Base-by-base conservation (phyloP, 2,329 filamentous ascomycete species). In the Beauveria rudraprayagi region DNA sequence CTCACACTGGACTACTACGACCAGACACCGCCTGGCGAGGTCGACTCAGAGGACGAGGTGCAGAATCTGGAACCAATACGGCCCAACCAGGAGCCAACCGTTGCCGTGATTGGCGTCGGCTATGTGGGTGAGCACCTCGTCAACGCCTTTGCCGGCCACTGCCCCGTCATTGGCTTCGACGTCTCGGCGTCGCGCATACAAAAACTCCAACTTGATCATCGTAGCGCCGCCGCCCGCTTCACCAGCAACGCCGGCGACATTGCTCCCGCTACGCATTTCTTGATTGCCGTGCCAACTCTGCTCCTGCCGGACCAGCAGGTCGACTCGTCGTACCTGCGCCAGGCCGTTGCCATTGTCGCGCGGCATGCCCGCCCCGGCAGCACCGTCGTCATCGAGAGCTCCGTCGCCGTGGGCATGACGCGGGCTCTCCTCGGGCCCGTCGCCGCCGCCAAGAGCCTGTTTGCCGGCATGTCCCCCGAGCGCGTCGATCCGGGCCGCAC, bases 401-500 rank as follows among this genome's bases (percentile, higher is more conserved):
- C 79, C 1, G 80, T 83, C 22, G 77, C 80, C 10, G 77, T 83
- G 10, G 81, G 81, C 22, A 83, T 80, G 77, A 83, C 81, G 0
- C 74, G 81, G 17, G 64, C 75, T 44, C 72, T 83, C 5, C 75
- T 83, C 19, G 77, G 75, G 0, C 77, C 78, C 9, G 67, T 82
- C 19, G 77, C 76, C 22, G 65, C 72, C 61, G 67, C 70, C 26
- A 72, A 70, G 30, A 73, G 76, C 5, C 76, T 80, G 65, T 75
- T 73, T 37, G 77, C 73, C 1, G 78, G 79, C 59, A 82, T 82
- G 78, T 80, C 78, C 1, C 79, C 79, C 5, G 78, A 81, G 70
- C 73, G 80, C 10, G 77, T 82, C n/a, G 80, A 83, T 48, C 80
- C 80, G 0, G 80, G 80, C 6, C 76, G 80, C 2, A 66, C 69